Conservation (phyloP, 768 basidiomycete species). For the Sporobolomyces pararoseus region DNA sequence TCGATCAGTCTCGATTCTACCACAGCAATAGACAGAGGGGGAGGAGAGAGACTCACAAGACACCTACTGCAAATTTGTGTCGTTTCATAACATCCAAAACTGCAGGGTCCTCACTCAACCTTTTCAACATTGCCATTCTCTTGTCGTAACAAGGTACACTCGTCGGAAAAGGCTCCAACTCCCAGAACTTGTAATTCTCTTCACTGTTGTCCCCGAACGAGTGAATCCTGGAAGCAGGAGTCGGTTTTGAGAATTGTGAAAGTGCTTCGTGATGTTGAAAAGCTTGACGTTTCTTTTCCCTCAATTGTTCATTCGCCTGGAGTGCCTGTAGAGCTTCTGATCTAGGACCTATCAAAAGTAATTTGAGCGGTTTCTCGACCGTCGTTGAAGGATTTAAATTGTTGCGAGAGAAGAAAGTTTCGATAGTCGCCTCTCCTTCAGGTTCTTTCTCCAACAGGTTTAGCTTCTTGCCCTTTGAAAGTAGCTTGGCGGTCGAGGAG, state of each 20-base stretch:
- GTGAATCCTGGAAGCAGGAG: conserved; percentile 18
- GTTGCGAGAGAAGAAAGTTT: not conserved
- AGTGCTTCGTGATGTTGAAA: conserved; percentile 16
- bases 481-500: conserved; percentile 28
- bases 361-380: conserved; percentile 16
- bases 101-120: conserved; percentile 24
- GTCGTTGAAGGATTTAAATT: not conserved
- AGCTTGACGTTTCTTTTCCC: conserved; percentile 28
- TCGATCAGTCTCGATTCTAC: no score
- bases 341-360: conserved; percentile 37
- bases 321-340: conserved; percentile 7
- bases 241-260: conserved; percentile 1
- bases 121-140: conserved; percentile 31
- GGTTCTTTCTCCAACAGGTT: not conserved
- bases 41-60: conserved; percentile 7
- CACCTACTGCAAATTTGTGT: conserved; percentile 25
- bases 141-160: conserved; percentile 19
- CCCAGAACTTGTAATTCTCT: conserved; percentile 19
- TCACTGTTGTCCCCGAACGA: conserved; percentile 15
- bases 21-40: not conserved
- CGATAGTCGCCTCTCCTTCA: no score
- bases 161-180: conserved; percentile 34
- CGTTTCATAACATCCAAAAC: conserved; percentile 28
- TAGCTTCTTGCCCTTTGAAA: conserved; percentile 37
- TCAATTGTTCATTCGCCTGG: conserved; percentile 8